Base-by-base conservation (phyloP, 2,329 filamentous ascomycete genomes). In the Pseudogymnoascus sp. region DNA sequence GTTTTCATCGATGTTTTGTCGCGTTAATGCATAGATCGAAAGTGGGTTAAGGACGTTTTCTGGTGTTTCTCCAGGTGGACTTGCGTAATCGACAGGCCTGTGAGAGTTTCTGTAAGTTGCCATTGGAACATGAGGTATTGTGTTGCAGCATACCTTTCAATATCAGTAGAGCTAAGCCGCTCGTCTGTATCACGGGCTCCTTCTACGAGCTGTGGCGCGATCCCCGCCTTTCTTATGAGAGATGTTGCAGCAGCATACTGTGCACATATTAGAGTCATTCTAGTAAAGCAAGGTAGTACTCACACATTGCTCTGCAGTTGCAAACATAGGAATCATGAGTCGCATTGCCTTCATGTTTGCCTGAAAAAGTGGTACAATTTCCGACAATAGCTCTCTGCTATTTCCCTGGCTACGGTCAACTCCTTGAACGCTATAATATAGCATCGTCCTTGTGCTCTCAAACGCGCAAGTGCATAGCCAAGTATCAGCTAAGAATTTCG, bases 381-480 rank as follows among this genome's bases (percentile, higher is more conserved):
- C 59, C 18, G 6, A n/a, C 14, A 60, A n/a, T 8, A 47, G 30
- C 38, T 33, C 36, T 12, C 41, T 60, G 15, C 25, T 36, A 25
- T 62, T 62, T 8, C 64, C 60, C 18, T 62, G 60, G 33, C 66
- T 62, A 20, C 59, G 70, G 28, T 76, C 75, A 5, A 78, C 68
- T 6, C 78, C 66, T 14, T 76, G 72, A 3, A 75, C 76, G n/a
- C 78, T 71, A 61, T 78, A 78, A 65, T 79, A 79, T 1, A 79
- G 66, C 74, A 79, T 78, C 37, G 78, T 74, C 4, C 77, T 72
- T 57, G 75, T 78, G 64, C 76, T 78, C 60, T 79, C 77, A 64
- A 78, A 78, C 1, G 75, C 73, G 62, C 78, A 79, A 14, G 76
- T 77, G 1, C 77, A 77, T 30, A 78, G 70, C 66, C 78, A 68